Evolutionary conservation across 2,329 filamentous ascomycete species (phyloP), one percentile per base, ranked within the genome.

Genomic region (Aspergillus sp.): DNA sequence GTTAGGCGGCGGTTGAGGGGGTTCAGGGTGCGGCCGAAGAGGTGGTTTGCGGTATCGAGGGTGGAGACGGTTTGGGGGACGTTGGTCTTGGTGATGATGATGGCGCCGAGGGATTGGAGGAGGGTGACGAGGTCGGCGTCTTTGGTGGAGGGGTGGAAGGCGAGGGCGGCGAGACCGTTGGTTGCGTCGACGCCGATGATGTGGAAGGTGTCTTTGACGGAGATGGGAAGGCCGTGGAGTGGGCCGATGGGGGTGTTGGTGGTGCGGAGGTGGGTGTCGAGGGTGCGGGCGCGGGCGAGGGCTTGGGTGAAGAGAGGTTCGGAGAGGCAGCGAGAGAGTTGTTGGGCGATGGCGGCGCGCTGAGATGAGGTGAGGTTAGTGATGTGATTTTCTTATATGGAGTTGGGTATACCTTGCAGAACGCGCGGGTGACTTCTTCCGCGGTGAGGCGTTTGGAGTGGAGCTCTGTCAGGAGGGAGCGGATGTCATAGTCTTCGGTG

Each of bases 11-110:
- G 80, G 61, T 89, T 89, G 59, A 83, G 78, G 0, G 89, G 88
- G 67, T 89, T 90, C 3, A 89, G 74, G 0, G 85, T 85, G 36
- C 84, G 81, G 1, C 87, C 87, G 59, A 86, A 87, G 19, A 89
- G 69, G 67, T 88, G 83, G 70, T 87, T 89, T 43, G 84, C 80
- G 4, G 80, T 83, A 69, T 89, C 87, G 43, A 86, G 71, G 7
- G 80, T 79, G 66, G 78, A 78, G 59, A 86, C 72, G 0, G 83
- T 84, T 62, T 87, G 84, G 1, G 89, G 88, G 2, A 91, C 79
- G 66, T 90, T 90, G 0, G 89, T 91, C 74, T 91, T 91, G 65
- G 85, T 82, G 65, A 90, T 89, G n/a, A 89, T 75, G 0, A 91
- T 80, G 1, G 88, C 88, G 1, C 89, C 89, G 0, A 86, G 79